Evolutionary conservation across 805 yeast species (phyloP), one percentile per base, ranked within the genome.

Genomic region (Kodamaea hsintzibuensis): DNA sequence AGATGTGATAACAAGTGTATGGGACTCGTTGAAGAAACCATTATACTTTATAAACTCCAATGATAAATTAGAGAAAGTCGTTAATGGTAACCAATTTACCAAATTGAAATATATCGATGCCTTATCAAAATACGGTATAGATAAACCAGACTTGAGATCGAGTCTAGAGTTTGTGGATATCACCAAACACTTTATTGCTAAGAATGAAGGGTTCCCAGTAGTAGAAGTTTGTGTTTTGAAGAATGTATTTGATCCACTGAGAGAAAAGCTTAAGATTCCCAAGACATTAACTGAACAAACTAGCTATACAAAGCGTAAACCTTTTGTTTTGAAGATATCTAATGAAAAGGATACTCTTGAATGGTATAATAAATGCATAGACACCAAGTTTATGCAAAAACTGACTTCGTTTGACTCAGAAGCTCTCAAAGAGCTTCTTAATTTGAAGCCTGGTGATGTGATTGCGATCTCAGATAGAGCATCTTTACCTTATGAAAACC

Each of bases 141-240:
- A 95, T 66, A 95, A 95, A 67, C 99, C 99, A 0, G 98, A 95
- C 68, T 70, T 95, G 58, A 78, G 98, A 56, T 86, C 88, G 0
- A 64, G 72, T 1, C 58, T 90, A 33, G 65, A 76, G 35, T 81
- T 91, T 42, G 54, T 62, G 1, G 77, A 82, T 52, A 57, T 91
- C n/a, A 69, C 81, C 1, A 67, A 66, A 3, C 74, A 62, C 52
- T 77, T 79, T 18, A 64, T 56, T 0, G 67, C 73, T 6, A 68
- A 54, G 1, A 65, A 64, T 17, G 58, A 63, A 42, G 76, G 71
- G 1, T 93, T 84, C 64, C 87, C 90, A 0, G 82, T 89, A 1
- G 75, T 89, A 25, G 99, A 93, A 66, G 87, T 84, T 0, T 76
- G 92, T 56, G 82, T 91, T 0, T 69, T 91, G 37, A 78, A 78